These are phyloP conservation scores for Alisma plantagoaquatica DNA, from an alignment of 106 monocot species.

Conservation along the genomic window DNA sequence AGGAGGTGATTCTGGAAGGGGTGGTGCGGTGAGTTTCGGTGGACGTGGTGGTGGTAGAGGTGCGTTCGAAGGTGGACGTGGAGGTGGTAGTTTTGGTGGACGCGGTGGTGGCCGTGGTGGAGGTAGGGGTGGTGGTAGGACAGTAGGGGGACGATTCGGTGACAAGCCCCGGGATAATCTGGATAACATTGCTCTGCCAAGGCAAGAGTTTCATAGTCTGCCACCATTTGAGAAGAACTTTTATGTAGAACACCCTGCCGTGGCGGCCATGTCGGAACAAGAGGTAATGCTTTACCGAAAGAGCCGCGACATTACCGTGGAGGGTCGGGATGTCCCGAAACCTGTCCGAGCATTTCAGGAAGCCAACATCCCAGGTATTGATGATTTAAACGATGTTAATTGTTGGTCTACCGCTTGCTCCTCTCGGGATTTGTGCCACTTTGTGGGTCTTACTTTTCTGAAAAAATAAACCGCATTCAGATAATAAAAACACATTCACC, in stretches of 20 bases:
- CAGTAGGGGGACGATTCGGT: constrained; percentile 15
- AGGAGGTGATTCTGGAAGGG: constrained; percentile 1
- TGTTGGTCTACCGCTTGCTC: no score
- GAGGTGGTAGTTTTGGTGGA: constrained; percentile 16
- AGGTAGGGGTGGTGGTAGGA: constrained; percentile 4
- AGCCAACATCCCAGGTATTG: constrained; percentile 92
- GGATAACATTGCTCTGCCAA: constrained; percentile 49
- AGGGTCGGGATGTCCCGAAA: constrained; percentile 80
- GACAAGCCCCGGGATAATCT: constrained; percentile 42
- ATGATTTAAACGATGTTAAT: no score
- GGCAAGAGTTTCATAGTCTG: constrained; percentile 65
- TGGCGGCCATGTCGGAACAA: constrained; percentile 72
- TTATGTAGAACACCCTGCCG: constrained; percentile 55
- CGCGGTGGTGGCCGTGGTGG: constrained; percentile 1
- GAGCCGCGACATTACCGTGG: constrained; percentile 60
- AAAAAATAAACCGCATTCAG: no score
- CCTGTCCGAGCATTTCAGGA: constrained; percentile 69
- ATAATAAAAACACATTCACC: no score
- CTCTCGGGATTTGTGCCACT: no score
- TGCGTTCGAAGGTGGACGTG: constrained; percentile 6
- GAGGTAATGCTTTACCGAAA: constrained; percentile 50
- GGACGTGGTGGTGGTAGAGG: constrained; percentile 9
- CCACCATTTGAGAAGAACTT: constrained; percentile 88
- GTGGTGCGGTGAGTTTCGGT: neutral
- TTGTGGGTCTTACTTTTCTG: no score